A percentile compares a stretch with the other conserved stretches of the same genome.
phyloP scores from a whole-genome alignment of 768 basidiomycete species.

The Butyriboletus loyo region DNA sequence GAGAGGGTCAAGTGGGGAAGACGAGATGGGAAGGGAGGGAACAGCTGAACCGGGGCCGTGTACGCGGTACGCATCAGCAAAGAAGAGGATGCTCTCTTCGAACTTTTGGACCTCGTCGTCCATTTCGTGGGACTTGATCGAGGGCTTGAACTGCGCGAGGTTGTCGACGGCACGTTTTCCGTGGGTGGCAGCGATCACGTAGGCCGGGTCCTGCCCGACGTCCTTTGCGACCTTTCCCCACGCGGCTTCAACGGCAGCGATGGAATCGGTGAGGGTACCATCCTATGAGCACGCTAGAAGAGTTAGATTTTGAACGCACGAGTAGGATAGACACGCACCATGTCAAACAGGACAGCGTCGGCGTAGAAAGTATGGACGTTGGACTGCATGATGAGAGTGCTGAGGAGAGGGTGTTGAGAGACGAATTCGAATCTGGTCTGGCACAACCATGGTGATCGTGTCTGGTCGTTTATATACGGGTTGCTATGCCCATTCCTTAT shows the following conservation, averaged over 20 bases:
- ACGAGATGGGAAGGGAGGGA: conserved; percentile 18
- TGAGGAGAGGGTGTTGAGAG: not conserved
- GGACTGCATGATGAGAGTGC: conserved; percentile 17
- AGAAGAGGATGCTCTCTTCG: conserved; percentile 63
- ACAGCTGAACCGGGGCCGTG: conserved; percentile 39
- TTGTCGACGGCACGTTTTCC: conserved; percentile 78
- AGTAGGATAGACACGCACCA: conserved; percentile 42
- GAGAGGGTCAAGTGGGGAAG: conserved; percentile 16
- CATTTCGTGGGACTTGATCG: conserved; percentile 54
- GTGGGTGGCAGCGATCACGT: conserved; percentile 74
- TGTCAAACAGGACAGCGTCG: conserved; percentile 66
- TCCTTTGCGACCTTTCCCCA: conserved; percentile 72
- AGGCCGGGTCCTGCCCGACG: conserved; percentile 62
- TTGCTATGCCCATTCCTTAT: conserved; percentile 1
- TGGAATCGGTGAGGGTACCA: conserved; percentile 72
- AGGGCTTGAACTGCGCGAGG: conserved; percentile 57
- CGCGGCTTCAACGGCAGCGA: conserved; percentile 69
- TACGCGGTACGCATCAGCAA: conserved; percentile 54
- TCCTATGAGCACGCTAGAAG: conserved; percentile 41
- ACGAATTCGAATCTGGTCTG: conserved; percentile 16
- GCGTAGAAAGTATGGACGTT: conserved; percentile 41
- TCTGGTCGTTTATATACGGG: conserved; percentile 23
- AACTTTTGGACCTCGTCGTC: conserved; percentile 57
- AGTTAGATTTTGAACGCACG: conserved; percentile 21
- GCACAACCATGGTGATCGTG: not conserved